phyloP scores from a whole-genome alignment of 2,329 filamentous ascomycete species.

The Pseudocercospora musae region DNA sequence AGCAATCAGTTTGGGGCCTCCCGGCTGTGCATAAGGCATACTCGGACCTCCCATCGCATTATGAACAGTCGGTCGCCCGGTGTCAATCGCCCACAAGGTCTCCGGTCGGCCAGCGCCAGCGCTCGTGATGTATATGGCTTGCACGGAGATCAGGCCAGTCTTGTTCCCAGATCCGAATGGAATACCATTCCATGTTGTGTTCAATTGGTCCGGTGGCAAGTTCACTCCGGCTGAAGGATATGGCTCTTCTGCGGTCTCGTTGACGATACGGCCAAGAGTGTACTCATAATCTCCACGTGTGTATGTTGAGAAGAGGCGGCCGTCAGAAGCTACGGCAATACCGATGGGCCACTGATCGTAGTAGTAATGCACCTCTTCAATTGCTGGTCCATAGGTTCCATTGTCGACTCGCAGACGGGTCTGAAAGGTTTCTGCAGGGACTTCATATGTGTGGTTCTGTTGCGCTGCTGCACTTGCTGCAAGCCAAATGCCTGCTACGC shows the following conservation, averaged over 20 bases:
- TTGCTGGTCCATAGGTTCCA: constrained; percentile 46
- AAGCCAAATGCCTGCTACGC: constrained; percentile 5
- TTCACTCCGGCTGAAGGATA: constrained; percentile 45
- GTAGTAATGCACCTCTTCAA: constrained; percentile 51
- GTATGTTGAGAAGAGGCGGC: constrained; percentile 47
- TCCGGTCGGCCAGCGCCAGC: constrained; percentile 37
- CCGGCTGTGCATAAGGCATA: constrained; percentile 46
- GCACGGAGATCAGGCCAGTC: constrained; percentile 43
- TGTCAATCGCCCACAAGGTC: constrained; percentile 48
- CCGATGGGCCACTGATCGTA: constrained; percentile 46
- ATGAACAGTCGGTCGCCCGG: constrained; percentile 44
- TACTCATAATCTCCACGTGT: constrained; percentile 47
- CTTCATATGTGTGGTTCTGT: constrained; percentile 24
- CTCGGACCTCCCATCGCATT: constrained; percentile 36
- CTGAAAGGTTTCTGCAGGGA: constrained; percentile 19
- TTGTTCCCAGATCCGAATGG: constrained; percentile 46
- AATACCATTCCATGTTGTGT: constrained; percentile 42
- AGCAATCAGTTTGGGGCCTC: constrained; percentile 46
- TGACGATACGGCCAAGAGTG: constrained; percentile 48
- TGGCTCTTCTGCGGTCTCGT: constrained; percentile 46
- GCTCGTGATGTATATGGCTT: constrained; percentile 46
- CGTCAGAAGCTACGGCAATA: constrained; percentile 42
- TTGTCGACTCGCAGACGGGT: constrained; percentile 44
- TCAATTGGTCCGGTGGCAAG: constrained; percentile 35
- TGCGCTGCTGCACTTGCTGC: constrained; percentile 20